Evolutionary conservation across 176 grass and related monocot species (phyloP).

Genomic region (Raddia guianensis): DNA sequence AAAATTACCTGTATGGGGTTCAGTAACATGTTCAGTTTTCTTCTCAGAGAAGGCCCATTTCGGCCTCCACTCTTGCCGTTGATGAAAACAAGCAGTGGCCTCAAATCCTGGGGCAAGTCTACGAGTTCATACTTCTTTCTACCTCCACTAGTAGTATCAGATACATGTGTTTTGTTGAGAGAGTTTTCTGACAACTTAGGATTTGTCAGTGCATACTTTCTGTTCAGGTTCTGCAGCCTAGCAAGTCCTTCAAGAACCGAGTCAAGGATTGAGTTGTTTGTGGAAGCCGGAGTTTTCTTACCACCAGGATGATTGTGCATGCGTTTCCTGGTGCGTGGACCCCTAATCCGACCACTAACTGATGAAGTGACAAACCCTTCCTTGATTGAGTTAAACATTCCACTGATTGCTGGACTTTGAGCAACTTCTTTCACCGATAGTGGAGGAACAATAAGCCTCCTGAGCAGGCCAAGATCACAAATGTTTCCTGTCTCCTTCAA

Average conservation of each 20-base stretch:
- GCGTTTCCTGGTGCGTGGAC: slow-evolving; percentile 53
- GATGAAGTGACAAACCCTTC: slow-evolving; percentile 52
- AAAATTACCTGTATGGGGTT: slow-evolving; percentile 85
- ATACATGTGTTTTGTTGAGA: slow-evolving; percentile 43
- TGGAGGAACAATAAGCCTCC: slow-evolving; percentile 79
- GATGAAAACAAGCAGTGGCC: slow-evolving; percentile 93
- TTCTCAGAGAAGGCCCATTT: slow-evolving; percentile 78
- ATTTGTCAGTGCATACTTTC: slow-evolving; percentile 52
- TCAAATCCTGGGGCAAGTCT: slow-evolving; percentile 66
- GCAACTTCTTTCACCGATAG: slow-evolving; percentile 72
- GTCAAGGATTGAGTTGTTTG: slow-evolving; percentile 49
- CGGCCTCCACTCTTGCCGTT: slow-evolving; percentile 86
- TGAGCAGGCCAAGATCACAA: slow-evolving; percentile 71
- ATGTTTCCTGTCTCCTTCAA: slow-evolving; percentile 59
- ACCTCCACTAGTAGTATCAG: slow-evolving; percentile 20
- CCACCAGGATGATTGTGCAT: slow-evolving; percentile 42
- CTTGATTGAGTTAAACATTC: slow-evolving; percentile 68
- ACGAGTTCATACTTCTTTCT: slow-evolving; percentile 67
- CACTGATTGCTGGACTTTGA: slow-evolving; percentile 40
- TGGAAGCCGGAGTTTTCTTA: slow-evolving; percentile 35
- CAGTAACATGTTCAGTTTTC: slow-evolving; percentile 82
- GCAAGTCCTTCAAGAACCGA: slow-evolving; percentile 55
- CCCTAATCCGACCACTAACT: slow-evolving; percentile 53
- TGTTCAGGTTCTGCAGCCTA: slow-evolving; percentile 51
- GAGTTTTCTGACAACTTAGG: slow-evolving; percentile 46